Conservation (phyloP, 1,284 basidiomycete genomes). For the Porogramme epimiltina region DNA sequence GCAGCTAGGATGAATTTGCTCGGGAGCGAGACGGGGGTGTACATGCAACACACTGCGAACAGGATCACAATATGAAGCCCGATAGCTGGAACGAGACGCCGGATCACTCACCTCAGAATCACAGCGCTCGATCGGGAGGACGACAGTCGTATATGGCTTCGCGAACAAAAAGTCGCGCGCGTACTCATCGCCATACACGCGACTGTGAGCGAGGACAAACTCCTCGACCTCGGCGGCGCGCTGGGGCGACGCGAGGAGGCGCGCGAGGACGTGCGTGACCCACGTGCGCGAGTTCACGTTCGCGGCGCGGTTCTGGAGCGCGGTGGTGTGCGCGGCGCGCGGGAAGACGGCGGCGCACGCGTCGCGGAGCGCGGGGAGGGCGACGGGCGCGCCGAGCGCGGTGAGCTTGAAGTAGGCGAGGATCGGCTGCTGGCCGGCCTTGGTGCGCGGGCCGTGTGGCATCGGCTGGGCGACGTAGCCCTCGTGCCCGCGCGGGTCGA, state of each 20-base stretch:
- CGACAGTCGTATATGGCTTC: conserved; percentile 4
- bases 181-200: conserved; percentile 3
- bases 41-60: no score
- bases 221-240: conserved; percentile 19
- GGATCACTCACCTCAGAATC: background rate
- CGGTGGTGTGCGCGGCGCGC: conserved; percentile 11
- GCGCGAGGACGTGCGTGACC: conserved; percentile 18
- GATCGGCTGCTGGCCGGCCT: conserved; percentile 16
- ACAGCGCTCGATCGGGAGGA: conserved; percentile 6
- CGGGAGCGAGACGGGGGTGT: no score
- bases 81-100: background rate
- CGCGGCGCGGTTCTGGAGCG: conserved; percentile 20
- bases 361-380: conserved; percentile 9
- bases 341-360: conserved; percentile 18
- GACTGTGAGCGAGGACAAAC: conserved; percentile 17
- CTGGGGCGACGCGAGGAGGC: conserved; percentile 8
- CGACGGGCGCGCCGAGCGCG: conserved; percentile 12
- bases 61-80: no score
- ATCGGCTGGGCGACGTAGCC: conserved; percentile 22
- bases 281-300: conserved; percentile 24
- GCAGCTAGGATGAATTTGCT: no score
- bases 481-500: conserved; percentile 17
- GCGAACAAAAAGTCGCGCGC: conserved; percentile 10
- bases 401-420: conserved; percentile 24
- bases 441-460: conserved; percentile 14